These are phyloP conservation scores for Phylloporus arenicola DNA, from an alignment of 768 basidiomycete genomes.

Conservation along the genomic window DNA sequence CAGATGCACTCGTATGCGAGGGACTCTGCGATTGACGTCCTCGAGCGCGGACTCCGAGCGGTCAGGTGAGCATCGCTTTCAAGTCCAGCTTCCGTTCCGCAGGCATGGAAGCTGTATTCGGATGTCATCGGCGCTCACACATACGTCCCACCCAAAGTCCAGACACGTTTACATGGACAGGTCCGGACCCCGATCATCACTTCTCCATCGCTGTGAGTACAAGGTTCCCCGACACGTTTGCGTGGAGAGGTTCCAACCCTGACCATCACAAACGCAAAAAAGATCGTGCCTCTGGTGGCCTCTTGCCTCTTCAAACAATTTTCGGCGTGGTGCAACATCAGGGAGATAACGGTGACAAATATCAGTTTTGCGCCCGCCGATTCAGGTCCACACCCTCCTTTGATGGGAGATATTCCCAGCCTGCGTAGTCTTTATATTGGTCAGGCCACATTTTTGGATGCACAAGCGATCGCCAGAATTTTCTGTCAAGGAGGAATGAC, in stretches of 20 bases:
- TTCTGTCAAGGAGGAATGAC: constrained; percentile 23
- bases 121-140: background rate
- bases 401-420: constrained; percentile 35
- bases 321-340: constrained; percentile 39
- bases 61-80: constrained; percentile 31
- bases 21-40: constrained; percentile 25
- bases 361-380: constrained; percentile 34
- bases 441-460: constrained; percentile 44
- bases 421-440: constrained; percentile 44
- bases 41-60: constrained; percentile 31
- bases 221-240: background rate
- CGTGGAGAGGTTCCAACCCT: background rate
- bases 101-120: background rate
- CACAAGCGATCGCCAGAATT: constrained; percentile 36
- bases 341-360: constrained; percentile 44
- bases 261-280: background rate
- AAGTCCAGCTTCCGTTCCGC: constrained; percentile 19
- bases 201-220: constrained; percentile 54
- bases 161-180: constrained; percentile 48
- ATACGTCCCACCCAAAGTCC: constrained; percentile 33
- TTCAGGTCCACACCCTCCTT: constrained; percentile 12
- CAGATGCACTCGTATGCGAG: constrained; percentile 37
- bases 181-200: constrained; percentile 57
- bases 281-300: constrained; percentile 25
- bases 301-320: constrained; percentile 23